A percentile compares a stretch with the other conserved stretches of the same genome.
These are phyloP conservation scores for Hippophae gyantsensis DNA, from an alignment of 306 rosid species.

Conservation along the genomic window DNA sequence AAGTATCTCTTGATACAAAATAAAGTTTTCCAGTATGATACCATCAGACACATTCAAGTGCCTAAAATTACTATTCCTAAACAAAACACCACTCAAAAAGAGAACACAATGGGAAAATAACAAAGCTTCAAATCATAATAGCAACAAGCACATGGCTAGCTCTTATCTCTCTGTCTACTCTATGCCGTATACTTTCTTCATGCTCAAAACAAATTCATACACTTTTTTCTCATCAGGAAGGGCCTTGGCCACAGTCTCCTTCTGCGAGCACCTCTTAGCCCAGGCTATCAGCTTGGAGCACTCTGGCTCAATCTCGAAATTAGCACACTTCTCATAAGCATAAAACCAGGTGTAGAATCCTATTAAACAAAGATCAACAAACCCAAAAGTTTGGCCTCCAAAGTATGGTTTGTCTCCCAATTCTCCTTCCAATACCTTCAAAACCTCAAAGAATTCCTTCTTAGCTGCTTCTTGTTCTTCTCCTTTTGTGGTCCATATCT, in stretches of 20 bases:
- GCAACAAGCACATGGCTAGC: too few relatives aligned
- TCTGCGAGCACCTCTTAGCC: background rate
- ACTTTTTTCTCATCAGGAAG: background rate
- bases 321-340: background rate
- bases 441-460: background rate
- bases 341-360: background rate
- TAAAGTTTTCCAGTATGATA: too few relatives aligned
- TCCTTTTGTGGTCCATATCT: background rate
- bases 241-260: background rate
- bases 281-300: background rate
- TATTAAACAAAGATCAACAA: background rate
- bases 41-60: too few relatives aligned
- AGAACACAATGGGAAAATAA: too few relatives aligned
- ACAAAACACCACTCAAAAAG: too few relatives aligned
- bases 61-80: too few relatives aligned
- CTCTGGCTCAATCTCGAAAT: background rate
- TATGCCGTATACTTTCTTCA: background rate
- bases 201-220: background rate
- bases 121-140: too few relatives aligned
- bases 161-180: background rate
- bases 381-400: constrained; percentile 3
- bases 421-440: constrained; percentile 2
- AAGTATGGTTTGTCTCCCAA: constrained; percentile 4
- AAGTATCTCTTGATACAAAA: too few relatives aligned
- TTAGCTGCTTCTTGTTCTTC: background rate